Base-by-base conservation (phyloP, 73 alveolate species). In the Effrenium voratum region DNA sequence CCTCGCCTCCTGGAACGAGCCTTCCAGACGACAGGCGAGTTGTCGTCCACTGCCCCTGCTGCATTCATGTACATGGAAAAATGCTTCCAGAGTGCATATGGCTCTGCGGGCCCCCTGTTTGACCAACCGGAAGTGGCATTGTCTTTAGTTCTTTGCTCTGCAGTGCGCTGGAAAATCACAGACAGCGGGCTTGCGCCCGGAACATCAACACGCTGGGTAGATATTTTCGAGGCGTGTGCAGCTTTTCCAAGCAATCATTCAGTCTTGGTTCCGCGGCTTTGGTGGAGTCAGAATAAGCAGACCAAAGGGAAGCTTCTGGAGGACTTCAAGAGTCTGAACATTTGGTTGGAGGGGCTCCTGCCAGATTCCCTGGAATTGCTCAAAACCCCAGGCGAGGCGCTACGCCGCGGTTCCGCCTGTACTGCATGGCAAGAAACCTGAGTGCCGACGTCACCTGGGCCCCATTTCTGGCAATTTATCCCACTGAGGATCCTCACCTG, bases 101-200 rank as follows among this genome's bases (percentile, higher is more conserved):
- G 66, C 46, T 45, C 92, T 82, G 92, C 92, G 40, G 92, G 75
- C n/a, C 92, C 92, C 59, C 32, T 45, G 75, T 82, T 81, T 81
- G 63, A 47, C 47, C 92, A 81, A 47, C 75, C 92, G 28, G 92
- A 49, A 24, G 45, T 46, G 40, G 92, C 76, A 45, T 52, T 82
- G 92, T 82, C 92, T 60, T 43, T 47, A 75, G 76, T 82, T 82
- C 92, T 82, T 82, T 82, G 92, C 92, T 47, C 46, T 38, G 92
- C 92, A 47, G 92, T 82, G 5, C 92, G 92, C 52, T 82, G 92
- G 92, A 82, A 49, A 60, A 75, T 63, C 0, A 45, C 73, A 59
- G 44, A 52, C 66, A 52, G 73, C 30, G 92, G 59, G 92, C 75
- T 34, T 43, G 68, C 45, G 91, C 60, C 45, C 43, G 68, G 57